phyloP scores from a whole-genome alignment of 148 eudicot species.

The Chenopodium berlandieri region DNA sequence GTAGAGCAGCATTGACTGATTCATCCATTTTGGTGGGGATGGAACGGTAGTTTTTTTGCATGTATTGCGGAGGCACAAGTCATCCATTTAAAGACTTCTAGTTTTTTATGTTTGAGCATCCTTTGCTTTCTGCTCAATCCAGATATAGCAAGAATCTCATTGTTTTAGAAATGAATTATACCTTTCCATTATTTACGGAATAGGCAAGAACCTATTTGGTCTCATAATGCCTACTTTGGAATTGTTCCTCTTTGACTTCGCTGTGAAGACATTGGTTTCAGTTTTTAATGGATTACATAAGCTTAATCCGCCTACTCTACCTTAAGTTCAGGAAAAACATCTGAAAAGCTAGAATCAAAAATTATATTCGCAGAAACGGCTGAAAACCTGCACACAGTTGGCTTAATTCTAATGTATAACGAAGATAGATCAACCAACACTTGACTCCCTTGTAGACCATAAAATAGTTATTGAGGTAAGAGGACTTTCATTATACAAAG shows the following conservation, averaged over 20 bases:
- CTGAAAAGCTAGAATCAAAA: no score
- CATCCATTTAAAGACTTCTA: background rate
- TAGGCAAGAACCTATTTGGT: background rate
- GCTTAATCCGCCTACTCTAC: no score
- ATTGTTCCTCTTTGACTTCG: background rate
- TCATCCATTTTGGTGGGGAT: constrained; percentile 19
- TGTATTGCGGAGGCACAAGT: background rate
- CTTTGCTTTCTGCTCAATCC: constrained; percentile 30
- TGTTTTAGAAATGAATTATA: background rate
- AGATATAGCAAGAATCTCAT: background rate
- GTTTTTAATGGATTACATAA: no score
- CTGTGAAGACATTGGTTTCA: background rate
- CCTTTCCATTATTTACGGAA: constrained; percentile 4
- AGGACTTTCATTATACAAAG: background rate
- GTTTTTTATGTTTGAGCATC: background rate
- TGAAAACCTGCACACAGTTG: no score
- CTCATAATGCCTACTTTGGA: no score
- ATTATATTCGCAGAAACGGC: no score
- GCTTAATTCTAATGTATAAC: no score
- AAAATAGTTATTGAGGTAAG: background rate
- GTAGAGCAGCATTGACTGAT: constrained; percentile 22
- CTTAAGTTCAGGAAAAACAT: no score
- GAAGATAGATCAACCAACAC: no score
- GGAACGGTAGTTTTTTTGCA: background rate
- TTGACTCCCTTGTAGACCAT: background rate